Conservation (phyloP, 2,329 filamentous ascomycete species). For the Stemphylium beticola region DNA sequence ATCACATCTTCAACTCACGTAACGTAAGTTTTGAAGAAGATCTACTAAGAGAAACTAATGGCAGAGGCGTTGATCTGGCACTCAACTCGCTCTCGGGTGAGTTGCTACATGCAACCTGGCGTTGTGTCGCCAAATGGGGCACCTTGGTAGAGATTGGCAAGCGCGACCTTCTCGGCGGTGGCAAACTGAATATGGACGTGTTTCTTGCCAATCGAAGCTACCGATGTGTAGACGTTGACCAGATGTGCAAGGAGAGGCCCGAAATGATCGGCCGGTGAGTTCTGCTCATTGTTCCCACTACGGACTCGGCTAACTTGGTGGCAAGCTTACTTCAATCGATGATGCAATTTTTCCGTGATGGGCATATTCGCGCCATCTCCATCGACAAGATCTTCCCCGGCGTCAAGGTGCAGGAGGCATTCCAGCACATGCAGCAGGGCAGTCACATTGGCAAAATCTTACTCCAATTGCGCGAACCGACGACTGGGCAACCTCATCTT, state of each 20-base stretch:
- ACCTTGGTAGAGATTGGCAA: slow-evolving; percentile 31
- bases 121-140: slow-evolving; percentile 49
- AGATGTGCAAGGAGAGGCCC: neutral
- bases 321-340: neutral
- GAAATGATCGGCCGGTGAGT: neutral
- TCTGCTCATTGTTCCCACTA: neutral
- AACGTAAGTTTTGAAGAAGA: slow-evolving; percentile 4
- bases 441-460: neutral
- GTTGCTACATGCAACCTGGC: slow-evolving; percentile 38
- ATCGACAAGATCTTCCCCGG: slow-evolving; percentile 25
- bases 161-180: slow-evolving; percentile 10
- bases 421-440: slow-evolving; percentile 1
- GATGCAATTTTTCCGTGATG: slow-evolving; percentile 5
- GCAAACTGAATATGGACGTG: slow-evolving; percentile 14
- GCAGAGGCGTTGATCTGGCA: slow-evolving; percentile 44
- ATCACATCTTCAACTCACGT: slow-evolving; percentile 44
- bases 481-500: neutral
- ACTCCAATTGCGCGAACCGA: neutral
- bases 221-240: neutral
- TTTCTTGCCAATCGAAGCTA: slow-evolving; percentile 13
- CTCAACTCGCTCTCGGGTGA: slow-evolving; percentile 40
- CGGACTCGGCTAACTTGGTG: neutral
- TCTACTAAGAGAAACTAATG: slow-evolving; percentile 7
- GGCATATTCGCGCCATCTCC: slow-evolving; percentile 12
- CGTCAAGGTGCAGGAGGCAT: neutral